Conservation (phyloP, 331 rosid genomes). For the Prunus yedoensis region DNA sequence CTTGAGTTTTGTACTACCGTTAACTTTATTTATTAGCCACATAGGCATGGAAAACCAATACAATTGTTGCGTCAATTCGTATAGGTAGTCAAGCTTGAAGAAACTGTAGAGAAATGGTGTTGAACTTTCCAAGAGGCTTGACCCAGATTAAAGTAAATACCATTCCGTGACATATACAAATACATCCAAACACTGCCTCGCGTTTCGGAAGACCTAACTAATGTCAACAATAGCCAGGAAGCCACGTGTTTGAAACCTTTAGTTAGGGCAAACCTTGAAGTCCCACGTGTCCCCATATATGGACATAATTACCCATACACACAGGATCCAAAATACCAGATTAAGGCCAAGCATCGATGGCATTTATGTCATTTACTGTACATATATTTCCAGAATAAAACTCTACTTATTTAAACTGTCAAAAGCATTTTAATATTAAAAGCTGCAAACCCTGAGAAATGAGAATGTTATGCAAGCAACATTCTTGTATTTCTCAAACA, state of each 20-base stretch:
- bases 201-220: not conserved
- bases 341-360: not conserved
- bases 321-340: not conserved
- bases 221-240: not conserved
- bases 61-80: not conserved
- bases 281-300: conserved; percentile 4
- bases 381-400: not conserved
- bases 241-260: conserved; percentile 22
- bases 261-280: not conserved
- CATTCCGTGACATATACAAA: not conserved
- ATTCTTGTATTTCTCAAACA: conserved; percentile 6
- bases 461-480: conserved; percentile 19
- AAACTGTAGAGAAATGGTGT: not conserved
- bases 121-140: not conserved
- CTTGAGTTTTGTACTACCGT: too few species aligned
- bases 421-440: conserved; percentile 5
- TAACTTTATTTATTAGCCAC: not conserved
- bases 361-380: conserved; percentile 7
- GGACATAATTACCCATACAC: not conserved
- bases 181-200: conserved; percentile 10
- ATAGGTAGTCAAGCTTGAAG: not conserved
- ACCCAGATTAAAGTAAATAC: not conserved
- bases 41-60: not conserved
- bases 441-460: not conserved
- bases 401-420: not conserved